Conservation (phyloP, 2,329 filamentous ascomycete species). For the Nannizzia gypsea region DNA sequence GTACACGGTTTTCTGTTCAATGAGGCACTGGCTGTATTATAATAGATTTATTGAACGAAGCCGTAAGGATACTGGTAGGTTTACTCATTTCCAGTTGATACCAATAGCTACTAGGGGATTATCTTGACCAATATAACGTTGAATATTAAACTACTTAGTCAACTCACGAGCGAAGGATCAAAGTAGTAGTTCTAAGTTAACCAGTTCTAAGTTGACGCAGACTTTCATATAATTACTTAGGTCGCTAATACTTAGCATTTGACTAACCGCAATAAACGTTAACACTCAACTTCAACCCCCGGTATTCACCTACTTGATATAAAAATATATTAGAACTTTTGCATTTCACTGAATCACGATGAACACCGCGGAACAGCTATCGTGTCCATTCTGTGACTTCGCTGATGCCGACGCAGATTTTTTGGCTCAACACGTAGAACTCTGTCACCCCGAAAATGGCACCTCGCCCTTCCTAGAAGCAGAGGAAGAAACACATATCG, state of each 20-base stretch:
- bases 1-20: too few relatives aligned
- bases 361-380: not conserved
- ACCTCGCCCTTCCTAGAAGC: slow-evolving; percentile 18
- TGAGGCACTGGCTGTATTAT: too few relatives aligned
- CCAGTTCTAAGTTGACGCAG: too few relatives aligned
- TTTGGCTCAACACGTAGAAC: slow-evolving; percentile 35
- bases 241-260: too few relatives aligned
- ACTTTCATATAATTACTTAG: too few relatives aligned
- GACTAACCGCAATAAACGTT: too few relatives aligned
- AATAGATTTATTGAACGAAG: too few relatives aligned
- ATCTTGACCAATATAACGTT: not conserved
- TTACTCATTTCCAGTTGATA: not conserved
- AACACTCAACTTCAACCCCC: not conserved
- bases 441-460: slow-evolving; percentile 33
- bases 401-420: slow-evolving; percentile 29
- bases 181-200: too few relatives aligned
- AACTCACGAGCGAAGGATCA: too few relatives aligned
- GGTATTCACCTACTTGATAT: not conserved
- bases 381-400: slow-evolving; percentile 38
- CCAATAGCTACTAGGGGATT: not conserved
- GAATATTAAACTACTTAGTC: not conserved
- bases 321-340: not conserved
- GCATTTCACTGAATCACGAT: not conserved
- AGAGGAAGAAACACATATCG: slow-evolving; percentile 11
- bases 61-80: too few relatives aligned